A percentile compares a stretch with the other conserved stretches of the same genome.
Conservation (phyloP, 768 basidiomycete species). For the Trametes meyenii region DNA sequence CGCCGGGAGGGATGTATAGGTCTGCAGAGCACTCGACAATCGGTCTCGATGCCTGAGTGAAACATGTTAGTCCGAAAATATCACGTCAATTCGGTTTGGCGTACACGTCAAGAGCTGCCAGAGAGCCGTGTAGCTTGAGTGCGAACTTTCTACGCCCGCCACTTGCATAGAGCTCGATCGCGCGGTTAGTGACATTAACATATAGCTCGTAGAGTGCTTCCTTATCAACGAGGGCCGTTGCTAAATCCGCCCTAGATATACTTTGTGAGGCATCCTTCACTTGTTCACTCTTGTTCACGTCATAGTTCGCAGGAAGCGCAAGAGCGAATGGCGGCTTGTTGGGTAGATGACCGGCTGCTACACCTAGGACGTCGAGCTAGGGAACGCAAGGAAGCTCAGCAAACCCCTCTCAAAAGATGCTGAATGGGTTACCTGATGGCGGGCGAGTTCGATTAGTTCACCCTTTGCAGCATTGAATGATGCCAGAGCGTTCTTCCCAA, state of each 20-base stretch:
- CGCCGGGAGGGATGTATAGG: conserved; percentile 80
- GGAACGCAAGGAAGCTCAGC: neutral
- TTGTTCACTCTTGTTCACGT: conserved; percentile 21
- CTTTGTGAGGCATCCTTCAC: conserved; percentile 31
- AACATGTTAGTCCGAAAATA: neutral
- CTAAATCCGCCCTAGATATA: conserved; percentile 65
- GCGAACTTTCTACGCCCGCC: conserved; percentile 87
- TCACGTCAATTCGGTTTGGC: conserved; percentile 32
- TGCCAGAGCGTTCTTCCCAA: conserved; percentile 50
- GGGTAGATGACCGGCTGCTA: conserved; percentile 74
- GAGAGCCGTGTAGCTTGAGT: conserved; percentile 78
- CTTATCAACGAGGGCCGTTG: conserved; percentile 54
- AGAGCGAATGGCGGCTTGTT: conserved; percentile 70
- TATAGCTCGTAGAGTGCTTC: conserved; percentile 81
- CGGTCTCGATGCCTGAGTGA: conserved; percentile 65
- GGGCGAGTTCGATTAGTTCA: conserved; percentile 88
- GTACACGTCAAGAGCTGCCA: conserved; percentile 90
- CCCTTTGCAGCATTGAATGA: conserved; percentile 77
- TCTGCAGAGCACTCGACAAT: conserved; percentile 61
- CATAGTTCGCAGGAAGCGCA: conserved; percentile 34
- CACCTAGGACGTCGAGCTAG: conserved; percentile 86
- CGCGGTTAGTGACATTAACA: conserved; percentile 69
- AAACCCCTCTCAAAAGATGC: neutral
- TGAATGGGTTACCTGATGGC: conserved; percentile 64
- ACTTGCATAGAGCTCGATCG: conserved; percentile 82